A percentile compares a stretch with the other conserved stretches of the same genome.
These are phyloP conservation scores for Trichoderma koningii DNA, from an alignment of 2,329 filamentous ascomycete genomes.

Conservation along the genomic window DNA sequence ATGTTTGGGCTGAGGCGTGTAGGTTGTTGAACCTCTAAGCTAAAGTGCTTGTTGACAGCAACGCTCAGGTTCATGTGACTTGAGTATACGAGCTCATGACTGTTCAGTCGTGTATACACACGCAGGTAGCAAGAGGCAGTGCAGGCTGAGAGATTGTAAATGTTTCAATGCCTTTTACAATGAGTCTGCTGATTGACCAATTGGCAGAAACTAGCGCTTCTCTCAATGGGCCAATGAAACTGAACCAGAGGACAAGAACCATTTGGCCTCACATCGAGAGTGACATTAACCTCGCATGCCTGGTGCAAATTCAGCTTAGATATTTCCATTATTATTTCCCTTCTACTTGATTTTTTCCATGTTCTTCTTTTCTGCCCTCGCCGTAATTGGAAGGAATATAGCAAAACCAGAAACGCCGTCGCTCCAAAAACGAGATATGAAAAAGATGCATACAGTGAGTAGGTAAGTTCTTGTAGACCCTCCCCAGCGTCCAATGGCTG, in stretches of 20 bases:
- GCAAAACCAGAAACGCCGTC: constrained; percentile 37
- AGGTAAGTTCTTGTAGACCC: constrained; percentile 10
- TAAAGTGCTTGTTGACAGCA: no score
- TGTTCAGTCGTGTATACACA: no score
- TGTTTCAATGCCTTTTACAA: no score
- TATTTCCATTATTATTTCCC: not conserved
- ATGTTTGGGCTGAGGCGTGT: not conserved
- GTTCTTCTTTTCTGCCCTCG: not conserved
- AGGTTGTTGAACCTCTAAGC: no score
- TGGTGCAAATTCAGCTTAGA: not conserved
- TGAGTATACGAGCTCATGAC: no score
- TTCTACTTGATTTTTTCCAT: not conserved
- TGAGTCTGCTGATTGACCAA: no score
- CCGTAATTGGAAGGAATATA: not conserved
- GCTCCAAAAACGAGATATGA: constrained; percentile 31
- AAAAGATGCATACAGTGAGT: not conserved
- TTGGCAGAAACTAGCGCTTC: no score
- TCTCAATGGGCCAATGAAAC: no score
- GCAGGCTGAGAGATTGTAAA: no score
- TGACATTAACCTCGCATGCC: not conserved
- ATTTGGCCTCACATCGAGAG: not conserved
- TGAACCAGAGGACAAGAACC: no score
- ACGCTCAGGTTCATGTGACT: no score
- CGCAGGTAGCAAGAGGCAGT: no score
- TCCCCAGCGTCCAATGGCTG: not conserved